phyloP scores from a whole-genome alignment of 2,329 filamentous ascomycete species.

The Dothidotthia symphoricarpi region DNA sequence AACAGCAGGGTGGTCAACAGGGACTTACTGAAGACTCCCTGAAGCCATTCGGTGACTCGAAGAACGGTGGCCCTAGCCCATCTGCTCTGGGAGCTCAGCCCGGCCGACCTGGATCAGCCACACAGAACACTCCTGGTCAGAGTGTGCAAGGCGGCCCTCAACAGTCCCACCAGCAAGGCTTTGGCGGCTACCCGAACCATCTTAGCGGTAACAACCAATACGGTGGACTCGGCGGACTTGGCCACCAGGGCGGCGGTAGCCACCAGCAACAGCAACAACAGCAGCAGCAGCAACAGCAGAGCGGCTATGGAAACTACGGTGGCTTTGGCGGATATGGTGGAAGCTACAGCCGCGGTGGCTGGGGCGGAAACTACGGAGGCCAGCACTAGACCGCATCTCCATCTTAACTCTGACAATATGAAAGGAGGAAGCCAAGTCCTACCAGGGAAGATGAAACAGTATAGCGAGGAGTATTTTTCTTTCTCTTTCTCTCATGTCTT shows the following conservation, averaged over 20 bases:
- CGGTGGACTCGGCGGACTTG: constrained; percentile 55
- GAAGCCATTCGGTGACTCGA: constrained; percentile 59
- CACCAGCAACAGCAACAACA: constrained; percentile 44
- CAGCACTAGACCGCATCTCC: constrained; percentile 30
- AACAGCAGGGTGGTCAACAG: constrained; percentile 54
- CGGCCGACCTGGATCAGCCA: constrained; percentile 62
- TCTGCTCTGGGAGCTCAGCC: constrained; percentile 58
- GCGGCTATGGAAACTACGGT: constrained; percentile 46
- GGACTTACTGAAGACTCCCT: constrained; percentile 52
- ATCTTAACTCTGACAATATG: constrained; percentile 2
- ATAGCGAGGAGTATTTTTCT: constrained; percentile 25
- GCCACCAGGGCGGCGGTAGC: constrained; percentile 48
- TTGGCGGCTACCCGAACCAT: constrained; percentile 56
- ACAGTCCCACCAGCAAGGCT: constrained; percentile 58
- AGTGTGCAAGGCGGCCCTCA: constrained; percentile 54
- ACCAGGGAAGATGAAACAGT: constrained; percentile 15
- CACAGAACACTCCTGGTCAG: constrained; percentile 57
- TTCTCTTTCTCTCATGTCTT: constrained; percentile 10
- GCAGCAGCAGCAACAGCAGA: constrained; percentile 37
- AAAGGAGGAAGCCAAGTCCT: constrained; percentile 26
- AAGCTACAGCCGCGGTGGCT: constrained; percentile 47
- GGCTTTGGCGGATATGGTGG: constrained; percentile 44
- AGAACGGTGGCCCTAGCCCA: constrained; percentile 59
- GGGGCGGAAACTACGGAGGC: constrained; percentile 49
- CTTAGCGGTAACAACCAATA: constrained; percentile 50